Conservation (phyloP, 1,139 yeast genomes). For the Geotrichum macrosporum region DNA sequence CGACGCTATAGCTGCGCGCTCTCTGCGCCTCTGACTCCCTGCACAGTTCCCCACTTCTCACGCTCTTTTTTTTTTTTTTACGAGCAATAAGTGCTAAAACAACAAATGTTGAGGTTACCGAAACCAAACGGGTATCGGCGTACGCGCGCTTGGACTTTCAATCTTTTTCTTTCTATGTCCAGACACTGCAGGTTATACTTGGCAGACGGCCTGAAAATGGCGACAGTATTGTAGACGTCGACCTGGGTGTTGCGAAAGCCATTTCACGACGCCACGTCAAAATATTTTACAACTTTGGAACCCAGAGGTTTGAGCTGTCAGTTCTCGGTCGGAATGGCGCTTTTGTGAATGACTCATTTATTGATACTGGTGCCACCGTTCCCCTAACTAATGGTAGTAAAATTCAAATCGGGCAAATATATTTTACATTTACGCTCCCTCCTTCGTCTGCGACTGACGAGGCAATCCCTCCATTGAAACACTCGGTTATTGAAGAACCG, state of each 20-base stretch:
- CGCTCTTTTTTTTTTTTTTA: too few relatives aligned
- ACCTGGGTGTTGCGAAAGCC: conserved; percentile 84
- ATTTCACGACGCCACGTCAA: conserved; percentile 91
- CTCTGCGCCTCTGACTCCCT: too few relatives aligned
- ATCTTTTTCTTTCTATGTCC: conserved; percentile 88
- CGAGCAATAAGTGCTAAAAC: too few relatives aligned
- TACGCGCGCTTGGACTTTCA: conserved; percentile 93
- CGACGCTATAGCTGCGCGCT: too few relatives aligned
- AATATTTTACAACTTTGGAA: conserved; percentile 91
- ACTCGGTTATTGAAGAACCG: not conserved
- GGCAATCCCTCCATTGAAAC: conserved; percentile 4
- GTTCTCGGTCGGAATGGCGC: conserved; percentile 95
- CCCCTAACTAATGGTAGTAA: conserved; percentile 75
- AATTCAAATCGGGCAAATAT: conserved; percentile 88
- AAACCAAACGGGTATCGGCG: conserved; percentile 53
- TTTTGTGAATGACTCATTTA: conserved; percentile 82
- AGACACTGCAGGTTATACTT: conserved; percentile 84
- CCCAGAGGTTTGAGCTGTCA: conserved; percentile 84
- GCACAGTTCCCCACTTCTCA: too few relatives aligned
- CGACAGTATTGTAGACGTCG: conserved; percentile 66
- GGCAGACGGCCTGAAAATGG: conserved; percentile 81
- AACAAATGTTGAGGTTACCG: too few relatives aligned
- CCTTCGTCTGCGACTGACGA: conserved; percentile 27
- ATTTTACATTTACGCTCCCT: conserved; percentile 82
- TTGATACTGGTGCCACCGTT: conserved; percentile 84